Conservation (phyloP, 192 early-diverging fungal species). For the Dispira parvispora region DNA sequence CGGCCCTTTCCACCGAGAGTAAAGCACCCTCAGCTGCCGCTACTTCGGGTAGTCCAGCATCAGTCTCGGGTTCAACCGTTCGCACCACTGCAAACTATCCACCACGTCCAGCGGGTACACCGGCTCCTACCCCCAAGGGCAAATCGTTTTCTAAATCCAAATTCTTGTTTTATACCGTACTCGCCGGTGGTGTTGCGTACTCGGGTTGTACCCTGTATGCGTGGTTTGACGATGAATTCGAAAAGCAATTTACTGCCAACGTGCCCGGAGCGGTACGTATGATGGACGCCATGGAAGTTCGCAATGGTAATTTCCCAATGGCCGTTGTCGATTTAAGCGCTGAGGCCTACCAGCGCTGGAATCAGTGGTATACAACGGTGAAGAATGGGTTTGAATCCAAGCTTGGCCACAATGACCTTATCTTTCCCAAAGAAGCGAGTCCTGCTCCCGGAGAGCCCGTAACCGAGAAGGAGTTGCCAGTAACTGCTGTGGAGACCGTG, state of each 20-base stretch:
- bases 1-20: too few species aligned
- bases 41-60: too few species aligned
- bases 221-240: slow-evolving; percentile 33
- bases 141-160: neutral
- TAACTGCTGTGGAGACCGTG: slow-evolving; percentile 13
- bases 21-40: too few species aligned
- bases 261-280: slow-evolving; percentile 37
- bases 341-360: slow-evolving; percentile 34
- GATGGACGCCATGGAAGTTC: slow-evolving; percentile 30
- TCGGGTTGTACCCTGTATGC: slow-evolving; percentile 35
- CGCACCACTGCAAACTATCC: slow-evolving; percentile 2
- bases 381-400: slow-evolving; percentile 11
- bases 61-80: too few species aligned
- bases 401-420: slow-evolving; percentile 20
- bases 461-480: neutral
- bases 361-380: slow-evolving; percentile 19
- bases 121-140: neutral
- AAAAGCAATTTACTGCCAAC: slow-evolving; percentile 32
- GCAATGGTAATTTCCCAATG: slow-evolving; percentile 26
- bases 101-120: neutral
- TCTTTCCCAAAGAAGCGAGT: slow-evolving; percentile 23
- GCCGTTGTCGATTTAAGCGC: slow-evolving; percentile 35
- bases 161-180: slow-evolving; percentile 6
- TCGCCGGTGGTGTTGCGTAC: slow-evolving; percentile 23
- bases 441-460: slow-evolving; percentile 25